These are phyloP conservation scores for Cadophora gregata DNA, from an alignment of 2,329 filamentous ascomycete species.

Conservation along the genomic window DNA sequence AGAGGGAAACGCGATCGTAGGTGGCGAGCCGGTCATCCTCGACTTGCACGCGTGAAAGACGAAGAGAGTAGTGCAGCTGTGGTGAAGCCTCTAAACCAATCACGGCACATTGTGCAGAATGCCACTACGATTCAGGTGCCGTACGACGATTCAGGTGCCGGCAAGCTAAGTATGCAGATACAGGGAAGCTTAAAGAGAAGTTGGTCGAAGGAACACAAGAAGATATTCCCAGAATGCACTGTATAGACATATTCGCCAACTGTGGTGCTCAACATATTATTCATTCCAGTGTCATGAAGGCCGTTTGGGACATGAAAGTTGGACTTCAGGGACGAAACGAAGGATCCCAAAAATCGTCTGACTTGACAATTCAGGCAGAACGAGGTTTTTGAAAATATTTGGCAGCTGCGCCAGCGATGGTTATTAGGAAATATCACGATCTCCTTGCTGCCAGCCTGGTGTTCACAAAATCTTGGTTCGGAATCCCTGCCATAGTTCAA, in stretches of 20 bases:
- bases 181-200: neutral
- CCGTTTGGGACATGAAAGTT: too few species aligned
- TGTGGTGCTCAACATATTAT: neutral
- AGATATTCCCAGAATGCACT: too few species aligned
- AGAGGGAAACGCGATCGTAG: neutral
- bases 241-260: neutral
- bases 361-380: too few species aligned
- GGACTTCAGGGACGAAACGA: neutral
- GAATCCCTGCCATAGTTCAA: neutral
- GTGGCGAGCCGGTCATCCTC: neutral
- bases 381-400: too few species aligned
- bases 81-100: neutral
- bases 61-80: neutral
- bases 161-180: neutral
- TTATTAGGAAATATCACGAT: neutral
- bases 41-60: neutral
- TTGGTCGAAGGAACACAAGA: neutral
- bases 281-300: neutral
- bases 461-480: neutral
- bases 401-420: neutral
- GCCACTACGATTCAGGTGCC: neutral
- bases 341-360: neutral
- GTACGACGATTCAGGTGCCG: neutral
- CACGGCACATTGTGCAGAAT: neutral
- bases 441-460: neutral